Base-by-base conservation (phyloP, 768 basidiomycete genomes). In the Dentipellis sp. region DNA sequence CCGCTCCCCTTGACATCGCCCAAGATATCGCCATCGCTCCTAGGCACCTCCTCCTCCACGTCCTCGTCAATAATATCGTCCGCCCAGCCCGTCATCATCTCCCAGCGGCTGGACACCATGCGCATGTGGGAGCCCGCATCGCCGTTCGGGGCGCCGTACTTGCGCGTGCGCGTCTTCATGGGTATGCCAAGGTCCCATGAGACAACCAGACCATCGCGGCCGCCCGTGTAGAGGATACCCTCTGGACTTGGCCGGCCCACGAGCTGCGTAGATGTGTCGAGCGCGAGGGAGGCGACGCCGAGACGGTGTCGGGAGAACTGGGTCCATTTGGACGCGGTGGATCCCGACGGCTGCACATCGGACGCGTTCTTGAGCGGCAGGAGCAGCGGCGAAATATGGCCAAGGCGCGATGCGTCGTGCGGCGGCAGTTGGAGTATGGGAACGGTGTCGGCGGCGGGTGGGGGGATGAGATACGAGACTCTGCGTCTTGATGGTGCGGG, bases 211-310 rank as follows among this genome's bases (percentile, higher is more conserved):
- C 94, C 94, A 71, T 97, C 94, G 56, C 94, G 75, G 21, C 91
- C 93, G 23, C 86, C 93, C 2, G 91, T 84, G 67, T 97, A 97
- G 2, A 97, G 71, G 42, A 97, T 94, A 4, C 94, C 94, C 61
- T 90, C 83, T 0, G 94, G 93, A 4, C 76, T 64, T 4, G 68
- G 57, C n/a, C 74, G 75, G 5, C 86, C 86, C n/a, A 77, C 66
- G 7, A 97, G 77, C 49, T 79, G 78, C 2, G 94, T 95, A 0
- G 90, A 85, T 0, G 80, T 78, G 69, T 97, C 94, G 19, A 97
- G 73, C 0, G 90, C 94, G n/a, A 97, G 78, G 0, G 89, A 85
- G 0, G 88, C 82, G 38, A 94, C 83, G 3, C 91, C 91, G 0
- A 97, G 79, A 19, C 92, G 81, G 71, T 97, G 94, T 35, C 85